phyloP scores from a whole-genome alignment of 225 moss, liverwort and hornwort genomes.

The Antitrichia curtipendula region DNA sequence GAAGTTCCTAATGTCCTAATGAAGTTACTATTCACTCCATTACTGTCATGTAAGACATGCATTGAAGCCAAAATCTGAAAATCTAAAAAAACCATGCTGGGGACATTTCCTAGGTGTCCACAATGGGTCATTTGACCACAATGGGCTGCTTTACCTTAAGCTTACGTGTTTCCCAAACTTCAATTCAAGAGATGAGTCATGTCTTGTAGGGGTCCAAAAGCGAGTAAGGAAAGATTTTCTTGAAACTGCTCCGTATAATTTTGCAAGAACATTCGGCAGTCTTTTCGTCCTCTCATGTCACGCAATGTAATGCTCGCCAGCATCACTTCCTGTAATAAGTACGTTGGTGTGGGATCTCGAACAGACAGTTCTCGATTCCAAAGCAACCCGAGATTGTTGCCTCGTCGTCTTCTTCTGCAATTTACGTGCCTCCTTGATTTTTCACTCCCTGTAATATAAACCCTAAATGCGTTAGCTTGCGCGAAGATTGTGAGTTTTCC shows the following conservation, averaged over 20 bases:
- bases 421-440: neutral
- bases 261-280: neutral
- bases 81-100: no score
- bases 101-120: no score
- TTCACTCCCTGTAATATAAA: neutral
- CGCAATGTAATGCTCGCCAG: neutral
- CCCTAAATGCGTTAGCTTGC: neutral
- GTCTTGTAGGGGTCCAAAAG: no score
- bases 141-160: no score
- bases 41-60: no score
- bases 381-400: neutral
- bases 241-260: no score
- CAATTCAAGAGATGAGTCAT: neutral
- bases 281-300: neutral
- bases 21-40: no score
- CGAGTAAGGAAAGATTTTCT: neutral
- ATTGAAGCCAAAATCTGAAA: no score
- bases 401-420: neutral
- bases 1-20: no score
- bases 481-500: neutral
- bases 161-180: neutral
- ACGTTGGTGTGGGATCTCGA: neutral
- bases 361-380: neutral
- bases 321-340: neutral
- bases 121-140: no score